Evolutionary conservation across 169 alveolate species (phyloP), one percentile per base, ranked within the genome.

Genomic region (Fabrea salina): DNA sequence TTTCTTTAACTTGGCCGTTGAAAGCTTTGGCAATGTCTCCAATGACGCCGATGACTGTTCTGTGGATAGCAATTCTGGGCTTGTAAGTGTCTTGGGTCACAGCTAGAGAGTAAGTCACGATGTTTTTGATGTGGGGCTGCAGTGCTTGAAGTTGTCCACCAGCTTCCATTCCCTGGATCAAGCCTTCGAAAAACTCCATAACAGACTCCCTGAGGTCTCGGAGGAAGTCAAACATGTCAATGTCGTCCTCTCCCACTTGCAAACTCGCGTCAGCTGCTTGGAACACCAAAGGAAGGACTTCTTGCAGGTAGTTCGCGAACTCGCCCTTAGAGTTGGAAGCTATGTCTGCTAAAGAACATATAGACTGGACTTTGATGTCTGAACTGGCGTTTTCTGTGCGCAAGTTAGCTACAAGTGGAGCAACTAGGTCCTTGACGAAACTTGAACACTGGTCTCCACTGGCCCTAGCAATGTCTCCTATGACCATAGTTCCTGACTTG

Each of bases 401-500:
- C 30, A 66, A 39, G 41, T 66, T 66, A 6, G 43, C 56, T 3
- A 66, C 8, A n/a, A 66, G 30, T 66, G 56, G 76, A 5, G 33
- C 19, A 0, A 58, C 44, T 30, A 58, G 53, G 19, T 47, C 56
- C 16, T 47, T 47, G 54, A 61, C 25, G 37, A 61, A 27, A 35
- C 27, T 22, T 32, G 13, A 16, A 13, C 32, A 16, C 13, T 16
- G n/a, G 13, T 37, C 75, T 25, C 54, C 75, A 32, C 78, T 39
- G 39, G 88, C 80, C 49, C 70, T 51, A 37, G 89, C 84, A 11
- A 86, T 47, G 67, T 86, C 91, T 2, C 82, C 59, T 4, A 82
- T 66, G 54, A 82, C 37, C 19, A 85, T 87, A 39, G 87, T 82
- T 11, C 68, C 86, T 43, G 64, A 32, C 64, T 71, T 82, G 30